Base-by-base conservation (phyloP, 345 rosid genomes). In the Erucastrum elatum region DNA sequence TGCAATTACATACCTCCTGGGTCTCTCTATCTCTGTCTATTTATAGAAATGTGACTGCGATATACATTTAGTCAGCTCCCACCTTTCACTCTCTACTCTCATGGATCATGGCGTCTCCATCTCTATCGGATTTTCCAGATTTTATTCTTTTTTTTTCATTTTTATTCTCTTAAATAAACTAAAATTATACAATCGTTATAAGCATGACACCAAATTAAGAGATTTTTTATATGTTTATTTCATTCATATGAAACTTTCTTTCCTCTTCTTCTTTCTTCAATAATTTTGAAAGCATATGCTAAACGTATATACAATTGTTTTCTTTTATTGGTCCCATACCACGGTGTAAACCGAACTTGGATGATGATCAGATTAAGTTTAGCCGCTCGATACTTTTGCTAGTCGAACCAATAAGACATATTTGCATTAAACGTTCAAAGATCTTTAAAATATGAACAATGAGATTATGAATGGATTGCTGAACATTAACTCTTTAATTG, bases 41-140 rank as follows among this genome's bases (percentile, higher is more conserved):
- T 56, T 76, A 68, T 41, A 68, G 46, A 75, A 41, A 55, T 62
- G 27, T 35, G 33, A 75, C 11, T 35, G 21, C 15, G 34, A 74
- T n/a, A 37, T 8, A 63, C 29, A 41, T 12, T 41, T 55, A 58
- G 73, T 59, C 77, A 72, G 77, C 72, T 78, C 81, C 55, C 0
- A 78, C 72, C 77, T 78, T 76, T 78, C 72, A 56, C 1, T 29
- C n/a, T 55, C 60, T 77, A 65, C 53, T 44, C 72, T 78, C 61
- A 13, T 71, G 15, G 0, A 39, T 71, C 66, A 25, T 71, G 76
- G 59, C 60, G 60, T 39, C 53, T 71, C 67, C 13, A 29, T 77
- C 81, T 64, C 41, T 63, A 17, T 76, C 68, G 2, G 0, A 8
- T 60, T 31, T 30, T 70, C 44, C 46, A 51, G 62, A 39, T 39